Evolutionary conservation across 306 rosid genomes (phyloP), one percentile per base, ranked within the genome.

Genomic region (Dalbergia cochinchinensis): DNA sequence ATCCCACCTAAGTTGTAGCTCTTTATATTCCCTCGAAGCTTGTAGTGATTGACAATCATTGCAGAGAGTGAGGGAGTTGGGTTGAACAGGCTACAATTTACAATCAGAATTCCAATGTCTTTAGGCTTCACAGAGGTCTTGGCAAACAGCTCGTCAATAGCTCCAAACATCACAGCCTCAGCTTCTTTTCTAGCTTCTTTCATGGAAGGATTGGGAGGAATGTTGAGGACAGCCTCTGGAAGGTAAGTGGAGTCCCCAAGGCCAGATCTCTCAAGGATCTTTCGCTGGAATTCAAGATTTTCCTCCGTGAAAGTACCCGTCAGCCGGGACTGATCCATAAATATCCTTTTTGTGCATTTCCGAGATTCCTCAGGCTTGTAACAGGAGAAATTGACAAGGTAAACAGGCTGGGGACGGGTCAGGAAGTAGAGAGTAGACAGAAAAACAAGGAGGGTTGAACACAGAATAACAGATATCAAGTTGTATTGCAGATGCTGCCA

Each of bases 31-130:
- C 98, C 98, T 47, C 98, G 85, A 82, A 94, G 97, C 89, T 88
- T 92, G 85, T 94, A 94, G 80, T 90, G 97, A 73, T 93, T 93
- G 69, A 91, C 83, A 77, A 94, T 79, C 98, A 94, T 91, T 6
- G 98, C 93, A 55, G 98, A 94, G 66, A 94, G 98, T 6, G 98
- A 94, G 1, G 98, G 98, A 19, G 97, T 94, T 1, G 98, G 98
- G 76, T 91, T 91, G 81, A 94, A 94, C 82, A 94, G 78, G 83
- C 98, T 91, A 84, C 98, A 94, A 83, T 94, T 94, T 20, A 94
- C 95, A 58, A 94, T 82, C 89, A 94, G 83, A 80, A 94, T 90
- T 64, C 98, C 98, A 44, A 94, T 91, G 82, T 91, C 97, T 57
- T 94, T 94, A 9, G 98, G 87, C 73, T 94, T 94, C 11, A 94